phyloP scores from a whole-genome alignment of 2,329 filamentous ascomycete genomes.

The Fusarium virguliforme region DNA sequence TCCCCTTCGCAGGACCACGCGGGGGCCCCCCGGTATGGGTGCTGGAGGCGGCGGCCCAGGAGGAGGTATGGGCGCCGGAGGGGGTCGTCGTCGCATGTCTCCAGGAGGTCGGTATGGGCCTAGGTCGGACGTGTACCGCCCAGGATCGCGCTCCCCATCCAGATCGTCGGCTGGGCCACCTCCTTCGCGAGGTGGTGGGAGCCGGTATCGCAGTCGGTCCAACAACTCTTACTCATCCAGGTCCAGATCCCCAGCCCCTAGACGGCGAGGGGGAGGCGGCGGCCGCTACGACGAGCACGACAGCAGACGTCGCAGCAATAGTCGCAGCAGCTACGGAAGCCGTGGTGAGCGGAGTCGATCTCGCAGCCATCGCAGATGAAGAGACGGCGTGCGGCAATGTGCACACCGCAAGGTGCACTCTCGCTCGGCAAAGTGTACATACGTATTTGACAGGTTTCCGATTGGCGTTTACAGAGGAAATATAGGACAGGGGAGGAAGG shows the following conservation, averaged over 20 bases:
- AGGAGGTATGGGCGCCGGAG: constrained; percentile 55
- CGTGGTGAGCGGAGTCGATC: constrained; percentile 61
- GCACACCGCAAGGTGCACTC: too few relatives aligned
- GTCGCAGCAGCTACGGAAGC: constrained; percentile 64
- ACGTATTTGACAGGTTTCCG: constrained; percentile 35
- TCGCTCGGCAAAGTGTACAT: constrained; percentile 21
- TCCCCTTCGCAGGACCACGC: constrained; percentile 54
- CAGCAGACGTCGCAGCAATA: constrained; percentile 64
- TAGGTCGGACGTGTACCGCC: constrained; percentile 73
- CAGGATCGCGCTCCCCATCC: constrained; percentile 68
- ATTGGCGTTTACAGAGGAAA: constrained; percentile 44
- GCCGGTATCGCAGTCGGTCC: constrained; percentile 65
- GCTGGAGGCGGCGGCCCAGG: constrained; percentile 45
- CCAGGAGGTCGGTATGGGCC: constrained; percentile 59
- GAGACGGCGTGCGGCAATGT: constrained; percentile 8
- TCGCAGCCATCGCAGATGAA: constrained; percentile 57
- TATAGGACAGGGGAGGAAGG: constrained; percentile 21
- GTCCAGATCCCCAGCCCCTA: constrained; percentile 61
- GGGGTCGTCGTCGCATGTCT: constrained; percentile 57
- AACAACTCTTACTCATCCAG: constrained; percentile 63
- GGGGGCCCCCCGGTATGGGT: constrained; percentile 53
- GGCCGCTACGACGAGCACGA: constrained; percentile 55
- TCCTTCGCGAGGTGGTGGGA: constrained; percentile 53
- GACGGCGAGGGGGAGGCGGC: constrained; percentile 53
- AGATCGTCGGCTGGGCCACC: constrained; percentile 63